Evolutionary conservation across 345 rosid genomes (phyloP), one percentile per base, ranked within the genome.

Genomic region (Arabidopsis suecica): DNA sequence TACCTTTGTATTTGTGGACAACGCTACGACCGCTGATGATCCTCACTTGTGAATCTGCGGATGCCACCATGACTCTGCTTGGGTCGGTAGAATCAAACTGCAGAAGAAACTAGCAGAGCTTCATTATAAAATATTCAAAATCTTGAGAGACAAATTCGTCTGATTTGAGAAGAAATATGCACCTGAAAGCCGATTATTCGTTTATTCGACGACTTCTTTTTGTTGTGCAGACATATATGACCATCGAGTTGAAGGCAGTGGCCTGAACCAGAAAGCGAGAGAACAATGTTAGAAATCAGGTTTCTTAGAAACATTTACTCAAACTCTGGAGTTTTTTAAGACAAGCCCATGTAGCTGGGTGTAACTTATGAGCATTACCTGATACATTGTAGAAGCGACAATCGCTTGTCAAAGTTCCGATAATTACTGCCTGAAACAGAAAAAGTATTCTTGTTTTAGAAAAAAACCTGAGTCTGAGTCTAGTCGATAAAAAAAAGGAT

Each of bases 121-220:
- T 59, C 16, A 3, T 45, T 44, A 23, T 5, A 42, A 62, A 30
- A 61, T 16, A 20, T 30, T 32, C 32, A 14, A 23, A 23, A 53
- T 53, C 23, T 62, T n/a, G 7, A 9, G 56, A 13, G 38, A 18
- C 3, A 23, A 6, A 11, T 2, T 64, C 0, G 1, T 2, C 56
- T 22, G 40, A 38, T 61, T 32, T 42, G 61, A 69, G 33, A 51
- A 55, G 49, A 8, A n/a, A 61, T 34, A 71, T 62, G 40, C 68
- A 93, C 98, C 91, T 91, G 88, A 58, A 93, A 88, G 47, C 96
- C 82, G 53, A 90, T 91, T 72, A 93, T 89, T 81, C 88, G 86
- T 79, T 85, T 88, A 81, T 87, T 82, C 53, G 84, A 73, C 5
- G 93, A 81, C 73, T 87, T 93, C 84, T 88, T 93, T 82, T 91